Conservation (phyloP, 495 filamentous ascomycete species). For the Xylaria bambusicola region DNA sequence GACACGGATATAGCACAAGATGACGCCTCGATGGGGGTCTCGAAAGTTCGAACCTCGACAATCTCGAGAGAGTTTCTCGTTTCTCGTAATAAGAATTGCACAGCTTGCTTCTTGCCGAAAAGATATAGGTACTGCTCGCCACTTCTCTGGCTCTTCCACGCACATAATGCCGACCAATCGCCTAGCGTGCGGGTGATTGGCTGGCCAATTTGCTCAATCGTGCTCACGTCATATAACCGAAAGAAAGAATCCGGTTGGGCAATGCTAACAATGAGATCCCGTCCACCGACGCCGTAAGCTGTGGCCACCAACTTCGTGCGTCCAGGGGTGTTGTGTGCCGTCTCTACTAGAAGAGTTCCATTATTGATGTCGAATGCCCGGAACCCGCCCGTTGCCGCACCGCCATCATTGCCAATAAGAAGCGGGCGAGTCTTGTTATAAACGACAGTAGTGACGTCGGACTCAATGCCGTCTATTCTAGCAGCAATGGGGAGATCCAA, state of each 20-base stretch:
- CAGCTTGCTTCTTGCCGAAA: conserved; percentile 32
- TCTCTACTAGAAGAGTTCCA: conserved; percentile 16
- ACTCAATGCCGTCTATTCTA: conserved; percentile 23
- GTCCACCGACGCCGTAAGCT: conserved; percentile 26
- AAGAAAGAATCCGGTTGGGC: conserved; percentile 37
- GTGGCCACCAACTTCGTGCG: conserved; percentile 36
- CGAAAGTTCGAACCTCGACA: conserved; percentile 33
- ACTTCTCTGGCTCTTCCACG: conserved; percentile 30
- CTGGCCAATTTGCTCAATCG: conserved; percentile 21
- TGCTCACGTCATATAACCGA: conserved; percentile 29
- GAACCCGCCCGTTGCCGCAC: conserved; percentile 31
- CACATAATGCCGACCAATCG: conserved; percentile 37
- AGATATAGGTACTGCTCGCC: conserved; percentile 37
- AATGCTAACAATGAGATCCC: conserved; percentile 31
- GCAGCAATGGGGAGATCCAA: conserved; percentile 25
- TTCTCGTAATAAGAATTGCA: conserved; percentile 25
- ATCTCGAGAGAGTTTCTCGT: conserved; percentile 22
- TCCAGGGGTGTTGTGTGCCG: conserved; percentile 29
- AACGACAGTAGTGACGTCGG: conserved; percentile 23
- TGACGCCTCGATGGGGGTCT: conserved; percentile 28
- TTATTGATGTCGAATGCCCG: conserved; percentile 25
- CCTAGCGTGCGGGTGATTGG: conserved; percentile 29
- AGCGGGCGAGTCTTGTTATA: conserved; percentile 23
- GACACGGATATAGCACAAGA: conserved; percentile 31
- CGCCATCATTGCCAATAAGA: conserved; percentile 37